phyloP scores from a whole-genome alignment of 768 basidiomycete species.

The Collybia mongolica region DNA sequence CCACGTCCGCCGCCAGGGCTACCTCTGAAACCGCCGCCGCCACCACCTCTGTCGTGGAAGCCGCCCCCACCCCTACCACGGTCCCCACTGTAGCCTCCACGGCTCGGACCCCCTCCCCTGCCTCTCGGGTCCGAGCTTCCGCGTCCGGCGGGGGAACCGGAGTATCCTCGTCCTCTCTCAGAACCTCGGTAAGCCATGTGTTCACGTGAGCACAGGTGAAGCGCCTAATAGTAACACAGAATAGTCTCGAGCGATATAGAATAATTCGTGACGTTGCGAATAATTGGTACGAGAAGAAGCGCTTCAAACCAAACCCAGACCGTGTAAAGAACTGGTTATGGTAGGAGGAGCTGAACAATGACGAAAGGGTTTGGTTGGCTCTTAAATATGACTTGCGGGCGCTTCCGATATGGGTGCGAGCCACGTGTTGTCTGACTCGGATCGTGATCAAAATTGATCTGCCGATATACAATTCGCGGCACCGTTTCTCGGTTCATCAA shows the following conservation, averaged over 20 bases:
- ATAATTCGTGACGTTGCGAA: not conserved
- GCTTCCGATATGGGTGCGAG: not conserved
- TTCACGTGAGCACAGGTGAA: not conserved
- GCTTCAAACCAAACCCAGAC: slow-evolving; percentile 12
- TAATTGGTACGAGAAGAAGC: slow-evolving; percentile 7
- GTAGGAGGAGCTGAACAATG: slow-evolving; percentile 10
- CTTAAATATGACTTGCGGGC: no score
- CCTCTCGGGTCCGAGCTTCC: slow-evolving; percentile 21
- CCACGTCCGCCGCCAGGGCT: slow-evolving; percentile 25
- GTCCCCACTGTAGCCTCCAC: slow-evolving; percentile 9
- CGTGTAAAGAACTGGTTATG: slow-evolving; percentile 10
- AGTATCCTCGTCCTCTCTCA: slow-evolving; percentile 27
- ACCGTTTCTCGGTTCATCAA: not conserved
- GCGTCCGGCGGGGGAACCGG: slow-evolving; percentile 29
- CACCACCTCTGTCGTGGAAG: no score
- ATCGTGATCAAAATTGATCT: not conserved
- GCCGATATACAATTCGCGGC: not conserved
- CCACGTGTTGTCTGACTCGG: not conserved
- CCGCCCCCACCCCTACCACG: slow-evolving; percentile 24
- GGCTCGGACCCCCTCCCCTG: slow-evolving; percentile 10
- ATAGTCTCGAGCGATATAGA: not conserved
- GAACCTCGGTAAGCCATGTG: slow-evolving; percentile 26
- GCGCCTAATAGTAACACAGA: slow-evolving; percentile 2
- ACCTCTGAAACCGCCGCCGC: slow-evolving; percentile 22
- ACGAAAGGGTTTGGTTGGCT: not conserved